These are phyloP conservation scores for Penicillium olsonii DNA, from an alignment of 2,329 filamentous ascomycete genomes.

Conservation along the genomic window DNA sequence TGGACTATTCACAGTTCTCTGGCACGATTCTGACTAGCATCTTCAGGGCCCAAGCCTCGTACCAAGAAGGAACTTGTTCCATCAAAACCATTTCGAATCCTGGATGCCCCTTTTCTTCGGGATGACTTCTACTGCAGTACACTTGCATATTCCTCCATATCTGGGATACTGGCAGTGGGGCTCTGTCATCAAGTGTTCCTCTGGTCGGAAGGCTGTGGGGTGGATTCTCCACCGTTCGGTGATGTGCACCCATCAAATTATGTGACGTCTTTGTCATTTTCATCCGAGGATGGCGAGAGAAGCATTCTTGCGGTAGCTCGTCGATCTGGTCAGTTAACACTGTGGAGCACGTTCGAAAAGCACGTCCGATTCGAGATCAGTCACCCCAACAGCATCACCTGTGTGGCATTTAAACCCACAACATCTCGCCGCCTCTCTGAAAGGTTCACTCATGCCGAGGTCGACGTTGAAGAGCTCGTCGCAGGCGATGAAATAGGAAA, in stretches of 20 bases:
- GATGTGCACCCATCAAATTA: conserved; percentile 53
- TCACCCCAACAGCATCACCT: conserved; percentile 73
- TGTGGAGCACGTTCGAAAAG: conserved; percentile 72
- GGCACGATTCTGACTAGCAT: conserved; percentile 16
- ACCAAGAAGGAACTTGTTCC: conserved; percentile 56
- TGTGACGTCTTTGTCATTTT: conserved; percentile 88
- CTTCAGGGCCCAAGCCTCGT: conserved; percentile 26
- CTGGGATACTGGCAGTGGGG: conserved; percentile 78
- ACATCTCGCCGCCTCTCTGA: conserved; percentile 53
- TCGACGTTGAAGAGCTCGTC: conserved; percentile 77
- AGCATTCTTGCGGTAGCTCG: conserved; percentile 84
- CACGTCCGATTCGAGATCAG: conserved; percentile 72
- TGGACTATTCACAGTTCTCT: neutral
- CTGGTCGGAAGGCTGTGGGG: conserved; percentile 78
- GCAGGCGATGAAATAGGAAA: conserved; percentile 82
- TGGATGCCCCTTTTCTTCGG: conserved; percentile 84
- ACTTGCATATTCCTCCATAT: conserved; percentile 77
- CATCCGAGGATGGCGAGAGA: conserved; percentile 71
- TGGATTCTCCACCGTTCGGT: conserved; percentile 60
- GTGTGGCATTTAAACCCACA: conserved; percentile 76
- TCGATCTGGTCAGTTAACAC: conserved; percentile 71
- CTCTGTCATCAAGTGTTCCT: conserved; percentile 77
- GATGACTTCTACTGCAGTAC: conserved; percentile 96
- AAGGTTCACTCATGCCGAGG: conserved; percentile 50
- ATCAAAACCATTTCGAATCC: conserved; percentile 76